Base-by-base conservation (phyloP, 192 early-diverging fungal species). In the Umbelopsis isabellina region DNA sequence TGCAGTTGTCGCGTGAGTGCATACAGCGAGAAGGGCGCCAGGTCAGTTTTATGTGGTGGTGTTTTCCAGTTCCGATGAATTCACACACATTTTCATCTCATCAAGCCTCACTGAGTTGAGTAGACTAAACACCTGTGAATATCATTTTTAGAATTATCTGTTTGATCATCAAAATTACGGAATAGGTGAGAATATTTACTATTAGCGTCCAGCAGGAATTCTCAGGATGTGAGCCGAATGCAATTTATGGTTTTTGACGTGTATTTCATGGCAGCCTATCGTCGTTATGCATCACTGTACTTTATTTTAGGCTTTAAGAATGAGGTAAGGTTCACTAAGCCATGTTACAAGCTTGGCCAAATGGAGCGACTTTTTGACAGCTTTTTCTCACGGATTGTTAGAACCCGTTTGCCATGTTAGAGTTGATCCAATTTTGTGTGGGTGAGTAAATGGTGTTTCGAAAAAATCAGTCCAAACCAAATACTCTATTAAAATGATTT, bases 231-330 rank as follows among this genome's bases (percentile, higher is more conserved):
- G 5, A 41, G 48, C 22, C 4, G 15, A 44, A 12, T 46, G 27
- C 16, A 53, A 64, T 45, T 65, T 61, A 33, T 72, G 12, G 21
- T 37, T 12, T 3, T 35, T 55, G 3, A 71, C 6, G 22, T 58
- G 33, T 53, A 4, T 61, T 20, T 23, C 5, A 33, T 66, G 27
- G 30, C 11, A 80, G 79, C 77, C 4, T 77, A 72, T 72, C 69
- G 79, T n/a, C 20, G 49, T 25, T 79, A 75, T 71, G 73, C 65
- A 15, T 75, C 73, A 11, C 64, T 82, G 25, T 70, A 71, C 46
- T 71, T 81, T 66, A 67, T 81, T 46, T 47, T 81, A 65, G 79
- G 79, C 13, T 81, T 71, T 46, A 30, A 37, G 46, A 47, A 74
- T 23, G 72, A 81, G 75, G 79, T 76, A 65, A 52, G 53, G 23